Base-by-base conservation (phyloP, 768 basidiomycete genomes). In the Jaapia argillacea region DNA sequence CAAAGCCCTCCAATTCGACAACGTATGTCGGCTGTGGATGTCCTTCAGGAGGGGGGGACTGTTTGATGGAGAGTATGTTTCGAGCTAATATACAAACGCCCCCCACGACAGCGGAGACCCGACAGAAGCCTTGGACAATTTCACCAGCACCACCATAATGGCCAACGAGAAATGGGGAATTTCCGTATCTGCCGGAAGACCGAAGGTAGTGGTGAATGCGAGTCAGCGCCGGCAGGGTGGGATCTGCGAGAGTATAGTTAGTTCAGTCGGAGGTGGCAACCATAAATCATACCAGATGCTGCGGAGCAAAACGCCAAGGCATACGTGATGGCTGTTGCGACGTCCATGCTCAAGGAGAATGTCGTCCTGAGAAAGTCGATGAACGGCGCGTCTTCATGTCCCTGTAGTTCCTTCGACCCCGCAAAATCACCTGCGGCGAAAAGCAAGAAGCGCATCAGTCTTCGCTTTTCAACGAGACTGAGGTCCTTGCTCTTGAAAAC, bases 101-200 rank as follows among this genome's bases (percentile, higher is more conserved):
- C 14, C 85, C 83, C 39, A 67, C 69, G 24, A 98, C 93, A 2
- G 94, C 94, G 12, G 89, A 71, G 18, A 85, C 77, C 13, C 92
- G 87, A 56, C 78, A 82, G 54, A 86, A 98, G 2, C 92, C 93
- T 61, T 97, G 94, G 0, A 85, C 75, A 7, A 97, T 79, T 55
- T 97, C 94, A 4, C 94, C 94, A 0, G 83, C 70, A 16, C 91
- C 88, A 14, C 94, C 94, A 57, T 96, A 97, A 51, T 96, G 90
- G 0, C 90, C 90, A n/a, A 98, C 70, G 13, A 98, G 74, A 64
- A 91, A 97, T 1, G 92, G 79, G 0, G 79, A 79, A n/a, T 61
- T 72, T 59, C 93, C 93, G 54, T 96, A 97, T 24, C 88, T 72
- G 2, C 93, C 92, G 14, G 78, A 63, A 0, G 91, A 88, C 39